Base-by-base conservation (phyloP, 257 asterid genomes). In the Fraxinus quadrangulata region DNA sequence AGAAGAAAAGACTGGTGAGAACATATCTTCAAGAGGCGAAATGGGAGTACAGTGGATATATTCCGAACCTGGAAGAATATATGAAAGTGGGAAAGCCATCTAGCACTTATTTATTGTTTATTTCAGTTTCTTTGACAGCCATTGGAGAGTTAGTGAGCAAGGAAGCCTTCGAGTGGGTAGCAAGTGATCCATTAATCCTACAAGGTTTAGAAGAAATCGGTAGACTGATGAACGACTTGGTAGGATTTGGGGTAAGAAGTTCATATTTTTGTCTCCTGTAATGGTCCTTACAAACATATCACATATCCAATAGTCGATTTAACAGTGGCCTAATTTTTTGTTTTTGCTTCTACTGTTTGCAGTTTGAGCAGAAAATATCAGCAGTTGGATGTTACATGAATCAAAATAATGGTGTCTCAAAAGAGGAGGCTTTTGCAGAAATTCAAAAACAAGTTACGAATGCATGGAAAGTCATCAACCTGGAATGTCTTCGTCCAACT, bases 21-120 rank as follows among this genome's bases (percentile, higher is more conserved):
- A 7, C 83, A 37, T 85, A 81, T 19, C 40, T 79, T 12, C 70
- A 80, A 67, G 88, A 87, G 67, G 88, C 86, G 0, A 74, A 84
- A 71, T 84, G 90, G 88, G 13, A 21, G 36, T 70, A 68, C 6
- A 73, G 36, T n/a, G 74, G 71, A 5, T 34, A 81, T 31, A 31
- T 54, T 34, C 89, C 89, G 8, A 87, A 28, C 3, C 76, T 79
- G 78, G 78, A 81, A 2, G 86, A 87, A 71, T 83, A 85, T 13
- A 77, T 85, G 89, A 77, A 83, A 37, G 81, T 81, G 73, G 86
- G 86, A 3, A 67, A 75, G 5, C 63, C 42, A 23, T 56, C 78
- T 39, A 4, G 77, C 1, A 81, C 74, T 3, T 74, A 77, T 28
- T 21, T 37, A 81, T 72, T 83, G 87, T 13, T 84, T 16, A 2